Evolutionary conservation across 345 rosid genomes (phyloP).

Genomic region (Eucalyptus sp.): DNA sequence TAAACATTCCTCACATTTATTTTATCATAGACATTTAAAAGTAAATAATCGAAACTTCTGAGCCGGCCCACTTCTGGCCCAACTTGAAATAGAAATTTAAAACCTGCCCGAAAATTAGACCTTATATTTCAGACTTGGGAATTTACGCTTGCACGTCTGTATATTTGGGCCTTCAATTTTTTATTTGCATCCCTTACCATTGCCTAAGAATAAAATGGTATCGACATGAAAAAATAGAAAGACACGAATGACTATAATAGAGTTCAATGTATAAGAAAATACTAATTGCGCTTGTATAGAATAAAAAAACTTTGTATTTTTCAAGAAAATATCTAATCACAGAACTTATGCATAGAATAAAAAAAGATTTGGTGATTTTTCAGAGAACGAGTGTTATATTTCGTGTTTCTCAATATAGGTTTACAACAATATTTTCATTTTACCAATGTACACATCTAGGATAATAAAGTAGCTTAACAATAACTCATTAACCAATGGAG

Average conservation of each 20-base stretch:
- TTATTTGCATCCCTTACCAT: background rate
- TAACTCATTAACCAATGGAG: background rate
- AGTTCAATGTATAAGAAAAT: too few species aligned
- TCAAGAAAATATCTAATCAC: background rate
- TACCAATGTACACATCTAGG: background rate
- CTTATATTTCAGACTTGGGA: background rate
- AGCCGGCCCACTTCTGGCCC: background rate
- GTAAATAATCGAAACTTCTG: background rate
- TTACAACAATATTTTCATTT: background rate
- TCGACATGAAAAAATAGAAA: background rate
- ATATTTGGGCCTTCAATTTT: background rate
- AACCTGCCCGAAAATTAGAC: background rate
- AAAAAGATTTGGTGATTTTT: background rate
- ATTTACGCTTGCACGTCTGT: background rate
- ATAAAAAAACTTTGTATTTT: too few species aligned
- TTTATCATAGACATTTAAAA: background rate
- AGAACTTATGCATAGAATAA: background rate
- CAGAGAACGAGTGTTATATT: background rate
- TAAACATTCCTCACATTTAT: background rate
- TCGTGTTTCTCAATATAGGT: background rate
- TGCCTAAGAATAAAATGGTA: background rate
- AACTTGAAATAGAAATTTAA: background rate
- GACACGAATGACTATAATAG: background rate
- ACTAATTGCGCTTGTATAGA: too few species aligned
- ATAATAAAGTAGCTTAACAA: background rate